phyloP scores from a whole-genome alignment of 2,329 filamentous ascomycete species.

The Dendryphion nanum region DNA sequence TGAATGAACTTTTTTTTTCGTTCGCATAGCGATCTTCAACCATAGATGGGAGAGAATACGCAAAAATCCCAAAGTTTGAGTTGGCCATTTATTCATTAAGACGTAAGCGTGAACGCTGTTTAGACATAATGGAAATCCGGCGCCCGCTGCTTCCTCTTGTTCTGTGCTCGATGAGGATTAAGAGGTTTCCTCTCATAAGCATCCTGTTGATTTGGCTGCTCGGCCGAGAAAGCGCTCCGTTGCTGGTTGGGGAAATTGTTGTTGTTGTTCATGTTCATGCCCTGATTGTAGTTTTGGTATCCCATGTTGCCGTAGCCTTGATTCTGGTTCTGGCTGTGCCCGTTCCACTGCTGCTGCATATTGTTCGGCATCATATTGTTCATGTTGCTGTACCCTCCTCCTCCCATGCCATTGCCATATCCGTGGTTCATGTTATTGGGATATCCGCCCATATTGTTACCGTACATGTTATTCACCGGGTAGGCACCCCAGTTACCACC shows the following conservation, averaged over 20 bases:
- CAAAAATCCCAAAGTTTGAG: no score
- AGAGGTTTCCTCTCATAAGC: slow-evolving; percentile 95
- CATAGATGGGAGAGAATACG: no score
- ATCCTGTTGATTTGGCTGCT: slow-evolving; percentile 67
- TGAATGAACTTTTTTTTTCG: no score
- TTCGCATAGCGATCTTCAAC: no score
- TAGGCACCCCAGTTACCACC: slow-evolving; percentile 7
- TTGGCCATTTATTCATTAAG: no score
- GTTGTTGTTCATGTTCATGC: slow-evolving; percentile 26
- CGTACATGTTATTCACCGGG: slow-evolving; percentile 8
- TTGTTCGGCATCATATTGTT: slow-evolving; percentile 22
- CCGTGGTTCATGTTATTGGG: slow-evolving; percentile 11
- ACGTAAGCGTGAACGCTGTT: no score
- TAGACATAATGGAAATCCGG: slow-evolving; percentile 84
- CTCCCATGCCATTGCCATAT: slow-evolving; percentile 7
- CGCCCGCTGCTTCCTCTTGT: slow-evolving; percentile 74
- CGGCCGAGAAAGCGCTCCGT: slow-evolving; percentile 52
- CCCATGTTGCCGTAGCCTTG: slow-evolving; percentile 6
- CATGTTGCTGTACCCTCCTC: slow-evolving; percentile 20
- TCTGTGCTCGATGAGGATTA: slow-evolving; percentile 87
- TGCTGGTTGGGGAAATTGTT: slow-evolving; percentile 59
- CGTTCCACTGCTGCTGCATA: slow-evolving; percentile 1
- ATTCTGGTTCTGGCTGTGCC: slow-evolving; percentile 16
- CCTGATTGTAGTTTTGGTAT: slow-evolving; percentile 10
- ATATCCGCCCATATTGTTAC: slow-evolving; percentile 11